Evolutionary conservation across 306 rosid genomes (phyloP).

Genomic region (Cucumis melo): DNA sequence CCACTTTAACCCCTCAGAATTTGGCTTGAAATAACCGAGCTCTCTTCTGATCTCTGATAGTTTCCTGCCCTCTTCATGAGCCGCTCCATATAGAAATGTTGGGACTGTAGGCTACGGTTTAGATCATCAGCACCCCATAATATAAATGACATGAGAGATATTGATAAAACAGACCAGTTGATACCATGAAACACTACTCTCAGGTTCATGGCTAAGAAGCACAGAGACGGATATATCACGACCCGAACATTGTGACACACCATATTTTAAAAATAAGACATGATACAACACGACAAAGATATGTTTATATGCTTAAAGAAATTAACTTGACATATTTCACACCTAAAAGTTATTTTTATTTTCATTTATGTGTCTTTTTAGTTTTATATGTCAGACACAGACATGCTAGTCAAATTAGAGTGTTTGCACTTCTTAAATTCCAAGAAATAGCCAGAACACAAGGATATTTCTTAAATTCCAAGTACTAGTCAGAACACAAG

Average conservation of each 20-base stretch:
- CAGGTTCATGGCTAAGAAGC: not conserved
- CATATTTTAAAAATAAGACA: too few relatives aligned
- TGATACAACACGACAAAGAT: too few relatives aligned
- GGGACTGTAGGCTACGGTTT: constrained; percentile 44
- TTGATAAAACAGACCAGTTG: not conserved
- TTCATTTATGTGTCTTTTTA: too few relatives aligned
- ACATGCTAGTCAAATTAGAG: too few relatives aligned
- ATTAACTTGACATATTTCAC: too few relatives aligned
- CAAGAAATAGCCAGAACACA: not conserved
- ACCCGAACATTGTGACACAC: too few relatives aligned
- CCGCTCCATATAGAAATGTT: constrained; percentile 71
- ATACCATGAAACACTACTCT: not conserved
- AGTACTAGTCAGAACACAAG: too few relatives aligned
- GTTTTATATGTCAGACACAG: too few relatives aligned
- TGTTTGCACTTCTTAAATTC: too few relatives aligned
- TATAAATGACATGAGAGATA: not conserved
- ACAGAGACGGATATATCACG: too few relatives aligned
- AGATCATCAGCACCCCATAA: constrained; percentile 10
- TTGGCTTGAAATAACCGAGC: constrained; percentile 79
- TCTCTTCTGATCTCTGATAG: constrained; percentile 64
- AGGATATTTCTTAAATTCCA: not conserved
- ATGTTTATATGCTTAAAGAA: too few relatives aligned
- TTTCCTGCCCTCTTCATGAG: constrained; percentile 56
- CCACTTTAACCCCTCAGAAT: constrained; percentile 50
- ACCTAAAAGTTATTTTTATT: too few relatives aligned